These are phyloP conservation scores for Orbilia ellipsospora DNA, from an alignment of 2,329 filamentous ascomycete species.

Conservation along the genomic window DNA sequence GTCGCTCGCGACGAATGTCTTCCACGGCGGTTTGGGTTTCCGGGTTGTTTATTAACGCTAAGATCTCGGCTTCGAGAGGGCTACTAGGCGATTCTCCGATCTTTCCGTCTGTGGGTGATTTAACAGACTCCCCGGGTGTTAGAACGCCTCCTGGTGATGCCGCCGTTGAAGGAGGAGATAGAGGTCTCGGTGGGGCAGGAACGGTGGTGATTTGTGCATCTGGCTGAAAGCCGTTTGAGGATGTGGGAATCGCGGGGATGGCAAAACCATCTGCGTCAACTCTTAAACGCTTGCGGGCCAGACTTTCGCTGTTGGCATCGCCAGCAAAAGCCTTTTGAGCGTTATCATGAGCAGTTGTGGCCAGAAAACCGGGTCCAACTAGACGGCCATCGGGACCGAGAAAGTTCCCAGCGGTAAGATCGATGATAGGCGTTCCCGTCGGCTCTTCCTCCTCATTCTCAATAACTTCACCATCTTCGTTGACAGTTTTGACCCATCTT, in stretches of 20 bases:
- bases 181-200: constrained; percentile 25
- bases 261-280: constrained; percentile 76
- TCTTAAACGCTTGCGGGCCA: constrained; percentile 60
- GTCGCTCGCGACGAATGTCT: constrained; percentile 69
- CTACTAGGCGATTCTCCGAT: constrained; percentile 70
- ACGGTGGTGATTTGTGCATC: constrained; percentile 31
- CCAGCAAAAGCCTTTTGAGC: constrained; percentile 24
- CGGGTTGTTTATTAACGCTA: constrained; percentile 74
- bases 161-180: constrained; percentile 32
- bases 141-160: constrained; percentile 39
- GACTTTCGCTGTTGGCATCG: neutral
- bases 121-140: constrained; percentile 59
- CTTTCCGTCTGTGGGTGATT: constrained; percentile 59
- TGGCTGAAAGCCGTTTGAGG: constrained; percentile 56
- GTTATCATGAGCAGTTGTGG: constrained; percentile 36
- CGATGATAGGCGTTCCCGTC: constrained; percentile 57
- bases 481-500: constrained; percentile 56
- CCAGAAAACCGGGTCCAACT: constrained; percentile 34
- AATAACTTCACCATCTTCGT: constrained; percentile 62
- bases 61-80: constrained; percentile 75
- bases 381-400: constrained; percentile 29
- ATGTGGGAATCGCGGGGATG: constrained; percentile 64
- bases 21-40: constrained; percentile 71
- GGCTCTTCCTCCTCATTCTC: constrained; percentile 58
- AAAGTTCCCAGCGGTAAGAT: constrained; percentile 47